Percentiles rank a stretch among this genome's conserved stretches.
phyloP scores from a whole-genome alignment of 2,329 filamentous ascomycete species.

The Ophiostoma sp. region DNA sequence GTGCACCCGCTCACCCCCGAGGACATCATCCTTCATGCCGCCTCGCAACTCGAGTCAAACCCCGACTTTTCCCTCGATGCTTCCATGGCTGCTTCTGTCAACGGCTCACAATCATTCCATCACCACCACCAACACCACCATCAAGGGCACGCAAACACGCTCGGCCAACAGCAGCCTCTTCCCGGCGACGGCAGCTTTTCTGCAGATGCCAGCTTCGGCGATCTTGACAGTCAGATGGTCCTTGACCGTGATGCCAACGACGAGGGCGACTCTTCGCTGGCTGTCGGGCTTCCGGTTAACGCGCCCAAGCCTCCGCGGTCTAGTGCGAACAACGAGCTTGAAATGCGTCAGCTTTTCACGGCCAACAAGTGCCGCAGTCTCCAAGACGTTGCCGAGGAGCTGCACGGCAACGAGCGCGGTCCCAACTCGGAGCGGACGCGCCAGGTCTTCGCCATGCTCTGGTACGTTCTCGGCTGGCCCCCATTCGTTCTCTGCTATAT shows the following conservation, averaged over 20 bases:
- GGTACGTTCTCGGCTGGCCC: slow-evolving; percentile 47
- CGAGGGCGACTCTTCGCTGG: slow-evolving; percentile 48
- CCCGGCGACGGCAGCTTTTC: slow-evolving; percentile 51
- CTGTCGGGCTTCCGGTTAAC: slow-evolving; percentile 35
- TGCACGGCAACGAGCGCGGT: slow-evolving; percentile 72
- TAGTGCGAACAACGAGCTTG: slow-evolving; percentile 73
- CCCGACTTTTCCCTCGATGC: slow-evolving; percentile 46
- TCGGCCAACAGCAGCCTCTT: slow-evolving; percentile 49
- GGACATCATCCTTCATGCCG: slow-evolving; percentile 54
- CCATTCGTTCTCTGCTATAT: too few relatives aligned
- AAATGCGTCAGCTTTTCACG: slow-evolving; percentile 70
- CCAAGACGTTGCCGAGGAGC: slow-evolving; percentile 66
- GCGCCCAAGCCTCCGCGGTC: slow-evolving; percentile 57
- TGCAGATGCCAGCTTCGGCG: slow-evolving; percentile 50
- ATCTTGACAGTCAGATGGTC: slow-evolving; percentile 54
- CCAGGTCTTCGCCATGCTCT: slow-evolving; percentile 84
- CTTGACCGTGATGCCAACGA: slow-evolving; percentile 55
- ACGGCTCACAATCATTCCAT: slow-evolving; percentile 41
- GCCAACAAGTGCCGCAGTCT: slow-evolving; percentile 62
- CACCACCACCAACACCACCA: slow-evolving; percentile 37
- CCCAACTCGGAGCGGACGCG: slow-evolving; percentile 77
- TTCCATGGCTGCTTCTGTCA: slow-evolving; percentile 35
- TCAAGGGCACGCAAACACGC: slow-evolving; percentile 24
- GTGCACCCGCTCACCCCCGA: slow-evolving; percentile 49
- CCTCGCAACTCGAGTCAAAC: slow-evolving; percentile 49